Conservation (phyloP, 805 yeast genomes). For the Kodamaea restingae region DNA sequence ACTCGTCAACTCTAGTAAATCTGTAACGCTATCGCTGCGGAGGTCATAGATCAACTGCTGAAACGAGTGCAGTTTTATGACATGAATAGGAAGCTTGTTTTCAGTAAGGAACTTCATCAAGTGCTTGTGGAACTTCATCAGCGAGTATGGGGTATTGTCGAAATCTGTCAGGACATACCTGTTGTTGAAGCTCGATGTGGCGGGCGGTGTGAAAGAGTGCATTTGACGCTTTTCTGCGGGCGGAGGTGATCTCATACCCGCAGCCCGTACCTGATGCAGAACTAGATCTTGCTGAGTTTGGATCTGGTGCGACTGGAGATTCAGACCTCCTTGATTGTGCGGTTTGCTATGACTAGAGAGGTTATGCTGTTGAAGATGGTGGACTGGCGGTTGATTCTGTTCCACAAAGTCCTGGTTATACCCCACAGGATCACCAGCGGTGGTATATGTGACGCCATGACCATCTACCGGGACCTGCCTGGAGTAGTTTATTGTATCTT, state of each 20-base stretch:
- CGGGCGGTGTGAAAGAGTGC: background rate
- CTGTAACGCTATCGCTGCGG: slow-evolving; percentile 44
- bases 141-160: slow-evolving; percentile 43
- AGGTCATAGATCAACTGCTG: slow-evolving; percentile 50
- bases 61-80: slow-evolving; percentile 48
- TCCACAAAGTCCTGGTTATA: slow-evolving; percentile 13
- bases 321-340: background rate
- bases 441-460: slow-evolving; percentile 31
- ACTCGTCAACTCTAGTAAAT: slow-evolving; percentile 43
- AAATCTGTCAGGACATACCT: slow-evolving; percentile 23
- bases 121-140: slow-evolving; percentile 47
- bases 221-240: background rate
- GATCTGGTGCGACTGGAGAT: background rate
- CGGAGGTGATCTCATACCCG: background rate
- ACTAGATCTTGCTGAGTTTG: background rate
- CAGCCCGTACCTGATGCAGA: background rate
- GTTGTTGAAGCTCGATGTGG: background rate
- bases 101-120: slow-evolving; percentile 48
- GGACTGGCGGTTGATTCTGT: slow-evolving; percentile 1
- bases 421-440: slow-evolving; percentile 26
- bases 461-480: slow-evolving; percentile 39
- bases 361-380: slow-evolving; percentile 1
- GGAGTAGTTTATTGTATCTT: slow-evolving; percentile 37
- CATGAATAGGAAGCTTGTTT: slow-evolving; percentile 46
- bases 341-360: background rate